Conservation (phyloP, 768 basidiomycete species). For the Psilocybe sp. region DNA sequence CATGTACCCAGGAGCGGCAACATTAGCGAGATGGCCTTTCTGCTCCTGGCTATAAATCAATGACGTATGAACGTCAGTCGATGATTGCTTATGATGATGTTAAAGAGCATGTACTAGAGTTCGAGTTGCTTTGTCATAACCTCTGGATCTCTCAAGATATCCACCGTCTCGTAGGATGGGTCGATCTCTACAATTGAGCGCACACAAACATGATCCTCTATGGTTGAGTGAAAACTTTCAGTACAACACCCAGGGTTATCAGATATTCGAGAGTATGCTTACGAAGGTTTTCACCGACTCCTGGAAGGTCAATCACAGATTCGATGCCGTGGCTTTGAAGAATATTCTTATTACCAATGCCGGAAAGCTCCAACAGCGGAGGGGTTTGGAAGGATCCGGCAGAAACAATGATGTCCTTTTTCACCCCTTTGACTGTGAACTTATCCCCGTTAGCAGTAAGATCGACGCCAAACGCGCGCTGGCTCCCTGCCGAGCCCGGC, state of each 20-base stretch:
- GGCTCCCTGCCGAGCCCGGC: background rate
- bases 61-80: background rate
- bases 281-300: constrained; percentile 1
- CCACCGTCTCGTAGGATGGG: background rate
- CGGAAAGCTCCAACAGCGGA: constrained; percentile 8
- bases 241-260: background rate
- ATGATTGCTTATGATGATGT: background rate
- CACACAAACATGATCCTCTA: background rate
- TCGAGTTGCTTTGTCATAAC: background rate
- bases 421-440: background rate
- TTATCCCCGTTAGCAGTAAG: background rate
- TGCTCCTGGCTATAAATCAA: background rate
- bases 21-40: background rate
- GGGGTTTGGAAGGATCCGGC: constrained; percentile 7
- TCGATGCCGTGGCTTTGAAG: background rate
- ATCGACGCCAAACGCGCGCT: constrained; percentile 1
- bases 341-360: background rate
- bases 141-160: background rate
- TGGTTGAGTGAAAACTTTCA: no score
- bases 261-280: background rate
- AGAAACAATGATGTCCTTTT: constrained; percentile 6
- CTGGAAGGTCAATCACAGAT: constrained; percentile 1
- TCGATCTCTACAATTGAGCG: background rate
- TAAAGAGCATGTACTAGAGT: background rate
- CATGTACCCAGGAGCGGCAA: background rate